A percentile compares a stretch with the other conserved stretches of the same genome.
phyloP scores from a whole-genome alignment of 352 stramenopile species.

The Phytopythium cucurbitacearum region DNA sequence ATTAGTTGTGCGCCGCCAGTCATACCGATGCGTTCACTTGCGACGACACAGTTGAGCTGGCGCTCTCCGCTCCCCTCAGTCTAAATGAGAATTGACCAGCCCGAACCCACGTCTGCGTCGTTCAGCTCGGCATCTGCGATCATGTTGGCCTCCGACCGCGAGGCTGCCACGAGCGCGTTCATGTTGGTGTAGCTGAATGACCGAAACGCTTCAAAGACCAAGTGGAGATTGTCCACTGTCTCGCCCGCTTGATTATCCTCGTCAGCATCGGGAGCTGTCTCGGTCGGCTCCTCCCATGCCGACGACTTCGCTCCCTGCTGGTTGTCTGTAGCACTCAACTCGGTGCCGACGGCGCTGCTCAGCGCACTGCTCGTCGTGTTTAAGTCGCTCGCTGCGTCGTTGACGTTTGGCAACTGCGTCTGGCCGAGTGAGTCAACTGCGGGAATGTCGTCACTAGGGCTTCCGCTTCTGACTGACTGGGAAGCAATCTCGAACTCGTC shows the following conservation, averaged over 20 bases:
- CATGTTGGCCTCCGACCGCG: constrained; percentile 64
- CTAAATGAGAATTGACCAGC: constrained; percentile 70
- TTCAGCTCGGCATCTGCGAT: constrained; percentile 41
- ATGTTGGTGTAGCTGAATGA: constrained; percentile 88
- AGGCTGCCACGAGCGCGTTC: constrained; percentile 74
- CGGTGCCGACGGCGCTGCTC: not conserved
- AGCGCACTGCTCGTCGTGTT: not conserved
- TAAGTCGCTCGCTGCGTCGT: not conserved
- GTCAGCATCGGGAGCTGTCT: too few species aligned
- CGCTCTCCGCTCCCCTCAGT: not conserved
- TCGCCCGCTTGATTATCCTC: too few species aligned
- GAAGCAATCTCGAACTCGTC: constrained; percentile 61
- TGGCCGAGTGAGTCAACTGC: not conserved
- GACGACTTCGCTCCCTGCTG: not conserved
- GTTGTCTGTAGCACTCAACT: not conserved
- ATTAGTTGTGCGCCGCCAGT: too few species aligned
- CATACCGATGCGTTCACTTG: too few species aligned
- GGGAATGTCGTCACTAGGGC: not conserved
- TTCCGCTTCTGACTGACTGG: constrained; percentile 29
- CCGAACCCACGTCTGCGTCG: constrained; percentile 34
- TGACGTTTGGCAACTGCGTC: constrained; percentile 1
- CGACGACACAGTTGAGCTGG: too few species aligned
- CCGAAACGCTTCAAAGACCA: constrained; percentile 50
- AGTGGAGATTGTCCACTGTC: too few species aligned
- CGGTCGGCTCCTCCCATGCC: too few species aligned